A percentile compares a stretch with the other conserved stretches of the same genome.
These are phyloP conservation scores for Elongisporangium undulatum DNA, from an alignment of 352 stramenopile genomes.

Conservation along the genomic window DNA sequence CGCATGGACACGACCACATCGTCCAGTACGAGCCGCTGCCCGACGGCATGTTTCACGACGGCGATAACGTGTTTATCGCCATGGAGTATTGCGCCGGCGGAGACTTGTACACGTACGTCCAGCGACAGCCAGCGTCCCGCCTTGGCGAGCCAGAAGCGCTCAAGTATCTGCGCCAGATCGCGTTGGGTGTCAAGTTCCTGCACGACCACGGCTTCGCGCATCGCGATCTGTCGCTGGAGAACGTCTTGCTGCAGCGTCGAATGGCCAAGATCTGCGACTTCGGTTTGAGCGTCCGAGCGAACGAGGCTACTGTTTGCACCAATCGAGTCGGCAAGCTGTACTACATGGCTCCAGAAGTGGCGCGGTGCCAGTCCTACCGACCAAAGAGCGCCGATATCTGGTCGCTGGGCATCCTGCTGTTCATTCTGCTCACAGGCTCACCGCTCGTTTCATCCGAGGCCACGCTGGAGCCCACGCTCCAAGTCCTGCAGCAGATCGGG, in stretches of 20 bases:
- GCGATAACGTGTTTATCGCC: constrained; percentile 39
- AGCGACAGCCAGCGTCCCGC: constrained; percentile 17
- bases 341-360: constrained; percentile 74
- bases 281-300: constrained; percentile 32
- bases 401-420: constrained; percentile 58
- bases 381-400: constrained; percentile 38
- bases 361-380: constrained; percentile 24
- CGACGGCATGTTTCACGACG: constrained; percentile 32
- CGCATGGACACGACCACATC: constrained; percentile 28
- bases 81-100: constrained; percentile 67
- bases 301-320: constrained; percentile 21
- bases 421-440: constrained; percentile 51
- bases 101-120: constrained; percentile 53
- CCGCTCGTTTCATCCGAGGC: constrained; percentile 32
- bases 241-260: constrained; percentile 39
- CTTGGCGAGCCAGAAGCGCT: constrained; percentile 35
- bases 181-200: constrained; percentile 37
- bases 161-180: constrained; percentile 29
- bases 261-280: constrained; percentile 58
- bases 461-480: constrained; percentile 29
- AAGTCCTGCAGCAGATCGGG: constrained; percentile 38
- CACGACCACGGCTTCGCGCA: constrained; percentile 45
- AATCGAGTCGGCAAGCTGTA: constrained; percentile 63
- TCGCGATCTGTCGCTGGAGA: constrained; percentile 57
- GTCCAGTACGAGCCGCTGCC: constrained; percentile 25